Conservation (phyloP, 176 grass and related monocot species). For the Pontederia paniculata region DNA sequence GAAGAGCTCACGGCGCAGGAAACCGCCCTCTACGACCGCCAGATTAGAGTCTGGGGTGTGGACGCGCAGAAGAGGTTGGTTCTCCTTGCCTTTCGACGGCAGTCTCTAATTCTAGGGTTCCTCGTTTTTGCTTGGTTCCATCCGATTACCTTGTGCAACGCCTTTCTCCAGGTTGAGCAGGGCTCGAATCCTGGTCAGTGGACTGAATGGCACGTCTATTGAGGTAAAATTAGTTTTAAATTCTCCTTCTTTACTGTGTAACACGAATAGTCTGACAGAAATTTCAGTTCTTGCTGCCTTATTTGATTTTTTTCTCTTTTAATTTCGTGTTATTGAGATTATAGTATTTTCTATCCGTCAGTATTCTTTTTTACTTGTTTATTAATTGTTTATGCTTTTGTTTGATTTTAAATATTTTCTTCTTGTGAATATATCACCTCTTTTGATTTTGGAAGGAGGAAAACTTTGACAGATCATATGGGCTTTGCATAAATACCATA, state of each 20-base stretch:
- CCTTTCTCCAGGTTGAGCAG: conserved; percentile 62
- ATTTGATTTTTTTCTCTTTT: too few species aligned
- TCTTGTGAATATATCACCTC: too few species aligned
- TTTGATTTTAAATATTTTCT: too few species aligned
- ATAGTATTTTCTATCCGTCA: too few species aligned
- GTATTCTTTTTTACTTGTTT: too few species aligned
- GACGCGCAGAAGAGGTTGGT: conserved; percentile 89
- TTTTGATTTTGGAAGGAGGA: too few species aligned
- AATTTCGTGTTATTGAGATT: too few species aligned
- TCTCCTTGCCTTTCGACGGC: background rate
- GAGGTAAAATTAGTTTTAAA: conserved; percentile 30
- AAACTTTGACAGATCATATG: too few species aligned
- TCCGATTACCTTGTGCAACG: background rate
- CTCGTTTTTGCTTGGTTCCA: background rate
- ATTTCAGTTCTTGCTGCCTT: too few species aligned
- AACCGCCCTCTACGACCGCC: conserved; percentile 93
- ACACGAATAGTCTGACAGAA: too few species aligned
- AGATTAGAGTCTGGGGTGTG: conserved; percentile 96
- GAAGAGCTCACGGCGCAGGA: conserved; percentile 85
- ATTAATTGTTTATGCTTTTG: too few species aligned
- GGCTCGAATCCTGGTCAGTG: conserved; percentile 71
- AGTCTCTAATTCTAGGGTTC: background rate
- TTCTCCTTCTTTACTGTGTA: background rate
- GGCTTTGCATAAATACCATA: too few species aligned
- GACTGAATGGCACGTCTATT: conserved; percentile 62